phyloP scores from a whole-genome alignment of 306 rosid genomes.

The Quercus dentata region DNA sequence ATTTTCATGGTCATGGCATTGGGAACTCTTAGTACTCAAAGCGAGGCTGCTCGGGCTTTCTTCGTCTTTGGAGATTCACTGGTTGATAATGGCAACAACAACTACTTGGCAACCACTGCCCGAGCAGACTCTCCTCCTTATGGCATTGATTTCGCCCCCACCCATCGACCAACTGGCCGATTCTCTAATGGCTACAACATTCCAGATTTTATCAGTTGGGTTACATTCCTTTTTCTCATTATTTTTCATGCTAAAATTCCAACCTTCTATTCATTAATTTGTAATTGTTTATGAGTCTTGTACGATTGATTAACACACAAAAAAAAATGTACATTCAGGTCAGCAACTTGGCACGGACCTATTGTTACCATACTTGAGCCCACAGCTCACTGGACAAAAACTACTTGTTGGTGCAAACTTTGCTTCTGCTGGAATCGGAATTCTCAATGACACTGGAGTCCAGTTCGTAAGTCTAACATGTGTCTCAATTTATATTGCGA shows the following conservation, averaged over 20 bases:
- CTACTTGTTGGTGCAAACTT: constrained; percentile 87
- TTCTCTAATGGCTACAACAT: constrained; percentile 91
- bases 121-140: constrained; percentile 81
- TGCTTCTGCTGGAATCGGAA: constrained; percentile 93
- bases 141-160: constrained; percentile 84
- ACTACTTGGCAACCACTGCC: constrained; percentile 75
- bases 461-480: constrained; percentile 55
- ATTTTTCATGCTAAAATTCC: background rate
- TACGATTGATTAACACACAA: background rate
- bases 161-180: constrained; percentile 74
- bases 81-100: constrained; percentile 89
- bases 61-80: constrained; percentile 91
- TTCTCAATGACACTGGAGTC: constrained; percentile 84
- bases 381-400: constrained; percentile 48
- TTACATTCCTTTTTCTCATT: background rate
- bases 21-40: constrained; percentile 8
- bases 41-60: constrained; percentile 55
- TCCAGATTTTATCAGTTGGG: constrained; percentile 71
- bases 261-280: background rate
- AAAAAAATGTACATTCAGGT: constrained; percentile 32
- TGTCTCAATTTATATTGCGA: background rate
- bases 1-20: constrained; percentile 7
- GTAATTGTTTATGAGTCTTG: background rate
- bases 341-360: constrained; percentile 53
- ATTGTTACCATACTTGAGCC: constrained; percentile 67